Base-by-base conservation (phyloP, 805 yeast genomes). In the Brettanomyces nanus region DNA sequence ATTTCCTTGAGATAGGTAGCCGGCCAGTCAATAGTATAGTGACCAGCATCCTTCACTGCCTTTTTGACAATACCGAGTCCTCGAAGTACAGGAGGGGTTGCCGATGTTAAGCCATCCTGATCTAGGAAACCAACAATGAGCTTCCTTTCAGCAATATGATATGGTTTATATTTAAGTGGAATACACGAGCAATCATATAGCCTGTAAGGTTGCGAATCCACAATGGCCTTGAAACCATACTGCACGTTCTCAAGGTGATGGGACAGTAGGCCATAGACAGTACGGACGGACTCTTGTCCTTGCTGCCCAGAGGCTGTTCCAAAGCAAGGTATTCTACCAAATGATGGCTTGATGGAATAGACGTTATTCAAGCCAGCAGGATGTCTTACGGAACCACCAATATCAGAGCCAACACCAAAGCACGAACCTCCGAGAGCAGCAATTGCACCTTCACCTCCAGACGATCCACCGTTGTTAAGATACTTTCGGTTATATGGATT, bases 321-420 rank as follows among this genome's bases (percentile, higher is more conserved):
- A n/a, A 36, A 31, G 45, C 52, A 33, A 17, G 80, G 73, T 37
- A 74, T 57, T 38, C 80, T 62, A 15, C 66, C 68, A 13, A 64
- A 59, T n/a, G 77, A 64, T 33, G 74, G 68, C 44, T 71, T 65
- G 31, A 75, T 49, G 19, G 75, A 65, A 59, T 67, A 72, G 34
- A 64, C 53, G 15, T 79, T 78, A 33, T 65, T 57, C 51, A 70
- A 72, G 6, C 70, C 73, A 2, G 78, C 73, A 2, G 80, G 80
- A 19, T 62, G 55, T 21, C 80, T 64, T 31, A 74, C 73, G 2
- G 75, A 69, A 4, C 80, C 80, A 17, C 77, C 51, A 31, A 47
- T 43, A 36, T 47, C 77, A 37, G 69, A 56, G 9, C 65, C 65
- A 26, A 59, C 43, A 11, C 62, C 64, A 19, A 73, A 48, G 2